Evolutionary conservation across 805 yeast species (phyloP).

Genomic region (Saturnispora mendoncae): DNA sequence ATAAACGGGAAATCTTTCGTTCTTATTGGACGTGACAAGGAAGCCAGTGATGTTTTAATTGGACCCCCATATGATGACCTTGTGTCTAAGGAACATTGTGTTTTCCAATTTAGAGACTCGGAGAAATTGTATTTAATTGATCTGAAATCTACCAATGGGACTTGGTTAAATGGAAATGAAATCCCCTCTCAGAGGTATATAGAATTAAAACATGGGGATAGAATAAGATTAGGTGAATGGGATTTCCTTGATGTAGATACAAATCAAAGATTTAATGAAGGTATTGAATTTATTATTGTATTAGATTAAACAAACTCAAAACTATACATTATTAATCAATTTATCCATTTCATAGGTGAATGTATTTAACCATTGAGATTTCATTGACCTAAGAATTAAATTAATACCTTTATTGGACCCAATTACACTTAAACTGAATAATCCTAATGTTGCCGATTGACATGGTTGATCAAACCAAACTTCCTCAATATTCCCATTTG

Average conservation of each 20-base stretch:
- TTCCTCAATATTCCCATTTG: background rate
- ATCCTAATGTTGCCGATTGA: constrained; percentile 10
- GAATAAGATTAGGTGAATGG: constrained; percentile 22
- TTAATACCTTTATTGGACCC: constrained; percentile 10
- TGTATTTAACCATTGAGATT: constrained; percentile 6
- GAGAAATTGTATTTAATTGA: constrained; percentile 21
- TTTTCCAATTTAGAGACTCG: constrained; percentile 21
- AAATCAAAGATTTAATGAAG: constrained; percentile 2
- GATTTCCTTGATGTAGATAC: constrained; percentile 3
- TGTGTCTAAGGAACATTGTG: constrained; percentile 25
- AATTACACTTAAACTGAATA: constrained; percentile 12
- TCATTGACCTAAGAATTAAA: constrained; percentile 3
- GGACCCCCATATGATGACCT: constrained; percentile 15
- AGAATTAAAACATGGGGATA: constrained; percentile 22
- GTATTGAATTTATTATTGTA: constrained; percentile 20
- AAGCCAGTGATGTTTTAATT: constrained; percentile 17
- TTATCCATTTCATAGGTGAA: constrained; percentile 7
- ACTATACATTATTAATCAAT: too few species aligned
- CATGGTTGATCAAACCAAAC: constrained; percentile 14
- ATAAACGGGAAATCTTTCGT: constrained; percentile 21
- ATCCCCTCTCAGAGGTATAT: constrained; percentile 22
- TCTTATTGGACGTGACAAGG: constrained; percentile 20
- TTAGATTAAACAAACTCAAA: too few species aligned
- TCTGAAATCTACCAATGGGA: constrained; percentile 25
- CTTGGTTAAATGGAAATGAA: constrained; percentile 24